Conservation (phyloP, 2,329 filamentous ascomycete species). For the Calonectria hawksworthii region DNA sequence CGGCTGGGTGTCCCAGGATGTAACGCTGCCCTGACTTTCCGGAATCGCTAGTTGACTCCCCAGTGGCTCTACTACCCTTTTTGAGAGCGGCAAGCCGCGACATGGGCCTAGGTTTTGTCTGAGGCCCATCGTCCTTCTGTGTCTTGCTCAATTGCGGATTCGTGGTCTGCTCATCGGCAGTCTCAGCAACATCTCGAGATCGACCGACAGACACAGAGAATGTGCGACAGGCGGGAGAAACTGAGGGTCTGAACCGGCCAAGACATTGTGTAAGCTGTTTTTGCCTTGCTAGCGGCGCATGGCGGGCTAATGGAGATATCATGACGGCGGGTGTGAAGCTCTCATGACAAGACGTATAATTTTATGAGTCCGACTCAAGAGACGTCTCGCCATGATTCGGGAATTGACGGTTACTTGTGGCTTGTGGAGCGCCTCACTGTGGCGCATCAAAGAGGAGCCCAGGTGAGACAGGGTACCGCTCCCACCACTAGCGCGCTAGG, state of each 20-base stretch:
- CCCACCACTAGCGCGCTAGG: slow-evolving; percentile 25
- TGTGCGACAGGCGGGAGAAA: slow-evolving; percentile 18
- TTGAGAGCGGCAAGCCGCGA: slow-evolving; percentile 44
- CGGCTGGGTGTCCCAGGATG: slow-evolving; percentile 64
- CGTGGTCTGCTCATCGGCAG: background rate
- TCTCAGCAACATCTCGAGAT: slow-evolving; percentile 14
- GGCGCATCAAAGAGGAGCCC: slow-evolving; percentile 1
- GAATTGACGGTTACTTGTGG: slow-evolving; percentile 24
- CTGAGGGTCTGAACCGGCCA: background rate
- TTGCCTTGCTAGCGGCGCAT: slow-evolving; percentile 28
- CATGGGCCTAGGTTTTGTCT: slow-evolving; percentile 13
- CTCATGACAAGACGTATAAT: slow-evolving; percentile 37
- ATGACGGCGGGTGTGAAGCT: slow-evolving; percentile 31
- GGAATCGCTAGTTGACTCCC: background rate
- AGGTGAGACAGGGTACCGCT: slow-evolving; percentile 1
- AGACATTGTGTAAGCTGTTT: background rate
- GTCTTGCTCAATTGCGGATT: slow-evolving; percentile 17
- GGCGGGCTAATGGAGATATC: slow-evolving; percentile 35
- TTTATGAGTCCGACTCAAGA: slow-evolving; percentile 25
- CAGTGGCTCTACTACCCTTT: slow-evolving; percentile 28
- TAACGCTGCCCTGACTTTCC: slow-evolving; percentile 35
- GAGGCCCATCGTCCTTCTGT: background rate
- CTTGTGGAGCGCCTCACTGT: slow-evolving; percentile 30
- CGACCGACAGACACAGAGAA: slow-evolving; percentile 32
- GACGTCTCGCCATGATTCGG: slow-evolving; percentile 34